These are phyloP conservation scores for Candida tunisiensis DNA, from an alignment of 1,139 yeast species.

Conservation along the genomic window DNA sequence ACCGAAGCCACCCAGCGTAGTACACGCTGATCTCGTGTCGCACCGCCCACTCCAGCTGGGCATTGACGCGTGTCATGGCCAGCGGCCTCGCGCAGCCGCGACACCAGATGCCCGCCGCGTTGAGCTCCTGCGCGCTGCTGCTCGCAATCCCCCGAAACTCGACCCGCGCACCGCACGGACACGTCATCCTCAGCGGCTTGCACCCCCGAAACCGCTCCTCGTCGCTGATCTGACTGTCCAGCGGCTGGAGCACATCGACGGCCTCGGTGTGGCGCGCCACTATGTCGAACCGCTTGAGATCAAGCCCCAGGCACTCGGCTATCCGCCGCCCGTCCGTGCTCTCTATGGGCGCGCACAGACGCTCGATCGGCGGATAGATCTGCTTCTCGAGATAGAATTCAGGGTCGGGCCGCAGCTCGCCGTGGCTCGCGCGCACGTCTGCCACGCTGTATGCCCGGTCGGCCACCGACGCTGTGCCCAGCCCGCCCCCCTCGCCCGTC, in stretches of 20 bases:
- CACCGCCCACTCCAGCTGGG: conserved; percentile 59
- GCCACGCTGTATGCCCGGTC: conserved; percentile 68
- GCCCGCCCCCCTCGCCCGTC: conserved; percentile 17
- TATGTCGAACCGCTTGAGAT: conserved; percentile 32
- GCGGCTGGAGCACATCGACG: conserved; percentile 33
- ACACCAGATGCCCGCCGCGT: conserved; percentile 61
- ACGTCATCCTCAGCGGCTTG: conserved; percentile 35
- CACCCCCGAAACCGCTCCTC: conserved; percentile 64
- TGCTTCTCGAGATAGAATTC: conserved; percentile 75
- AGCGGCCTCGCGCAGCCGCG: conserved; percentile 37
- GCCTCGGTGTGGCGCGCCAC: conserved; percentile 11
- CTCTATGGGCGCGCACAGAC: conserved; percentile 71
- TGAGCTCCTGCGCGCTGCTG: conserved; percentile 28
- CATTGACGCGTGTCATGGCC: conserved; percentile 36
- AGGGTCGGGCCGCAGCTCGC: conserved; percentile 52
- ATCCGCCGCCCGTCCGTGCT: conserved; percentile 73
- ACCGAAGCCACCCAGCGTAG: conserved; percentile 71
- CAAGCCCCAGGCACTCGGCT: conserved; percentile 65
- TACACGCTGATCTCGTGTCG: conserved; percentile 57
- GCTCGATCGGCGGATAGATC: conserved; percentile 78
- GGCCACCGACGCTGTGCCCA: conserved; percentile 27
- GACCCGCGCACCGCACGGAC: conserved; percentile 37
- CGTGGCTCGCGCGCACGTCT: conserved; percentile 48
- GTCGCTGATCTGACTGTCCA: conserved; percentile 73
- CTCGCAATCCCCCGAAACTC: conserved; percentile 49